Percentiles rank a stretch among this genome's conserved stretches.
Conservation (phyloP, 1,284 basidiomycete genomes). For the Naganishia liquefaciens region DNA sequence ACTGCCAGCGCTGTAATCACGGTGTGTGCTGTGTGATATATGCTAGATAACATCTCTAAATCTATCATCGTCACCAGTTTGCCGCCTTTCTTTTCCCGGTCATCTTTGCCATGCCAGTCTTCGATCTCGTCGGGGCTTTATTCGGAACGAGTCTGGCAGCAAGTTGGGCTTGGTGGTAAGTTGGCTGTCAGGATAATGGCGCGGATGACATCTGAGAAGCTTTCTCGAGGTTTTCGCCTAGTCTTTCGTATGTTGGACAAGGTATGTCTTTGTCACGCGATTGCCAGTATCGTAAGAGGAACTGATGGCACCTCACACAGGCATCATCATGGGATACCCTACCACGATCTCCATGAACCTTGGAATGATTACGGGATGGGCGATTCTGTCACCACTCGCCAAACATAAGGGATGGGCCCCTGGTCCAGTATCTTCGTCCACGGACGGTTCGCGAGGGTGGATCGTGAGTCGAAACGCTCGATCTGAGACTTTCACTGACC, state of each 20-base stretch:
- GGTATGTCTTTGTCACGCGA: constrained; percentile 55
- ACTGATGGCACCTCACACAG: constrained; percentile 49
- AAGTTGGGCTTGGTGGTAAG: constrained; percentile 83
- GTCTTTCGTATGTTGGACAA: constrained; percentile 86
- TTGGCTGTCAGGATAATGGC: not conserved
- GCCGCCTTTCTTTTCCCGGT: constrained; percentile 80
- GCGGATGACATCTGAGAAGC: not conserved
- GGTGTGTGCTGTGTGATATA: constrained; percentile 55
- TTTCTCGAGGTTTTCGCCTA: constrained; percentile 69
- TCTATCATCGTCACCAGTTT: constrained; percentile 42
- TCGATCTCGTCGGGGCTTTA: constrained; percentile 62
- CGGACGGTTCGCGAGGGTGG: constrained; percentile 82
- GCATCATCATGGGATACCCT: constrained; percentile 97
- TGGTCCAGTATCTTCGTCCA: constrained; percentile 79
- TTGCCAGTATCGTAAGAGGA: no score
- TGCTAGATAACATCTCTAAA: constrained; percentile 17
- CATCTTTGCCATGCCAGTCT: constrained; percentile 85
- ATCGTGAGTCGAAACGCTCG: constrained; percentile 56
- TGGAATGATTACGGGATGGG: constrained; percentile 96
- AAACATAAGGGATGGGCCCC: constrained; percentile 85
- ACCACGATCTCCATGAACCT: constrained; percentile 91
- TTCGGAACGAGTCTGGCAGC: constrained; percentile 67
- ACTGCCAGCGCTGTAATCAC: constrained; percentile 68
- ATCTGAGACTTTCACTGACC: no score
- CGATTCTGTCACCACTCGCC: constrained; percentile 79